Evolutionary conservation across 2,329 filamentous ascomycete genomes (phyloP), one percentile per base, ranked within the genome.

Genomic region (Uncinocarpus reesii): DNA sequence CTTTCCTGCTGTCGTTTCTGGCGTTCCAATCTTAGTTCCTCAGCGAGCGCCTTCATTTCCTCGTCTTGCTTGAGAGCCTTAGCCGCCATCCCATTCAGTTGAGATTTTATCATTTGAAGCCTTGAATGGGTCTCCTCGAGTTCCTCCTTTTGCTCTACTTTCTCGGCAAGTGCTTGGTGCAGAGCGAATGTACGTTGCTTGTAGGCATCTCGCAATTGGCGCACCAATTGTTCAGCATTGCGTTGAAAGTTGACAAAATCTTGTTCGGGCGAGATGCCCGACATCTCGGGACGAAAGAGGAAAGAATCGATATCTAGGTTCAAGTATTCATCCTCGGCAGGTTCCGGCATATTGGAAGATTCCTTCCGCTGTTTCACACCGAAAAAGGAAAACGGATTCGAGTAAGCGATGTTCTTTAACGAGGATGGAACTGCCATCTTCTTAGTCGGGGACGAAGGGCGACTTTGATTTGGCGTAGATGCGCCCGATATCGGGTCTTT

Each of bases 41-140:
- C 64, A 1, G 68, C 68, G 56, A 78, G 63, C 29, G 71, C 70
- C 51, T 69, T 67, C 65, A 79, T 78, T 42, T 73, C 71, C 55
- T 70, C 70, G 50, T 79, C 75, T 57, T 79, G 77, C 56, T 79
- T 73, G 13, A 68, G 62, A 1, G 74, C 72, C 51, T 72, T 71
- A 28, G 70, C 70, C 4, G 76, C 75, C 70, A 81, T 76, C 31
- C 75, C 75, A 58, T 80, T 74, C 16, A 82, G 66, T 60, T 81
- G 79, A 53, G 74, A 68, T 62, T 80, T 80, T 46, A 81, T 63
- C 55, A 79, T 74, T 31, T 71, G 67, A 11, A 75, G 70, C 6
- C 77, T 70, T 32, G 75, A 78, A 28, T 78, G 71, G 11, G 76
- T 72, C 55, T 80, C 78, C 52, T 79, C 76, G 0, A 78, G 67